Evolutionary conservation across 306 rosid genomes (phyloP).

Genomic region (Dalbergia cultrata): DNA sequence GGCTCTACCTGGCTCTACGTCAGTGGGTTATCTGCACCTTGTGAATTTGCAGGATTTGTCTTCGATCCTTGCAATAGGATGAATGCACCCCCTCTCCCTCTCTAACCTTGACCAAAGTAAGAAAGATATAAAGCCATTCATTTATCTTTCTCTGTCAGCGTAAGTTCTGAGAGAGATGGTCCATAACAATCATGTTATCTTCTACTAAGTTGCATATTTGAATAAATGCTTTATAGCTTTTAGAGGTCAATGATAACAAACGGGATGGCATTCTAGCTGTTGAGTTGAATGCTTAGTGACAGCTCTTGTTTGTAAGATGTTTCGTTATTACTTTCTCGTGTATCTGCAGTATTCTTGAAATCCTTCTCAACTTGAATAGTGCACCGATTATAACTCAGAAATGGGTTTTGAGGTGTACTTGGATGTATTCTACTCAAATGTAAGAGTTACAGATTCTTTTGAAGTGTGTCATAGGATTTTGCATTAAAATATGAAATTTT

Average conservation of each 20-base stretch:
- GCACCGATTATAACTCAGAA: constrained; percentile 23
- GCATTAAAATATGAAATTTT: background rate
- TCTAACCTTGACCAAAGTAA: no score
- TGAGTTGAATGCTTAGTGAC: constrained; percentile 3
- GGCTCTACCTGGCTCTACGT: no score
- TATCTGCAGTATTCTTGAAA: constrained; percentile 28
- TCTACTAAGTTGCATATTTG: background rate
- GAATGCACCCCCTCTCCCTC: no score
- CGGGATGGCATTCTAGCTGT: background rate
- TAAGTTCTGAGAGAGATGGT: no score
- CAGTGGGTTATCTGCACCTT: no score
- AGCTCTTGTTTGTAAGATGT: background rate
- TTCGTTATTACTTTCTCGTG: background rate
- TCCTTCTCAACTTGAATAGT: constrained; percentile 19
- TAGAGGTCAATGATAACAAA: background rate
- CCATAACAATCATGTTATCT: no score
- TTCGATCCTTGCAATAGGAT: no score
- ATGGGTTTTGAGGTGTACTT: constrained; percentile 6
- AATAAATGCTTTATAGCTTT: constrained; percentile 25
- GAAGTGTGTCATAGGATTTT: background rate
- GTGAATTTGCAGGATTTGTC: no score
- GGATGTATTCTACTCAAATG: background rate
- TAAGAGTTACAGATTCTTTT: constrained; percentile 2
- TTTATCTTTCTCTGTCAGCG: no score
- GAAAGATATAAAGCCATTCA: no score